Evolutionary conservation across 1,284 basidiomycete species (phyloP).

Genomic region (Irpex lacteus): DNA sequence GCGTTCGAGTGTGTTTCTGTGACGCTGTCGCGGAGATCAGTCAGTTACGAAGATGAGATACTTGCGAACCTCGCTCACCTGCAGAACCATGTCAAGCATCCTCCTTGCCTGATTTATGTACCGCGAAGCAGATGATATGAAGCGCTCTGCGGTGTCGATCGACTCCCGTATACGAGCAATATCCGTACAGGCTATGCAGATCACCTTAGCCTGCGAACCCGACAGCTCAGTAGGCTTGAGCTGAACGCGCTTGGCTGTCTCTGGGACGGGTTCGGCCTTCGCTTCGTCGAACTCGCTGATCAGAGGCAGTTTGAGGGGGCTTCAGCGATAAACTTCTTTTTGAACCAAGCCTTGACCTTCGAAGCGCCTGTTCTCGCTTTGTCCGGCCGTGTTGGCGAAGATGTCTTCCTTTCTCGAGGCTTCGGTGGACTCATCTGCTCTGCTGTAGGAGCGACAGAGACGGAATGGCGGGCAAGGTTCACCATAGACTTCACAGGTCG

Average conservation of each 20-base stretch:
- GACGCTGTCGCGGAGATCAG: slow-evolving; percentile 14
- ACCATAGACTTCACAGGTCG: slow-evolving; percentile 10
- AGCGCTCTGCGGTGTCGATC: slow-evolving; percentile 46
- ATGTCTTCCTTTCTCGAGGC: slow-evolving; percentile 6
- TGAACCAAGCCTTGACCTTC: slow-evolving; percentile 61
- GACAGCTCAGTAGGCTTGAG: neutral
- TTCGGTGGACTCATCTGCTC: neutral
- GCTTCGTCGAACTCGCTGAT: slow-evolving; percentile 18
- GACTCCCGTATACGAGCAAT: slow-evolving; percentile 49
- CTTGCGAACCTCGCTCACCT: slow-evolving; percentile 36
- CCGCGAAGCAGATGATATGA: slow-evolving; percentile 47
- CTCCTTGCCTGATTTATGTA: slow-evolving; percentile 49
- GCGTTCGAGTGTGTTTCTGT: slow-evolving; percentile 21
- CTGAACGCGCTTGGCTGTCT: neutral
- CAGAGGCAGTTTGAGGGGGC: slow-evolving; percentile 34
- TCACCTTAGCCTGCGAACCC: slow-evolving; percentile 22
- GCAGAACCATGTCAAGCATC: slow-evolving; percentile 35
- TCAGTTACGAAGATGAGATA: neutral
- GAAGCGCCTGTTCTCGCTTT: slow-evolving; percentile 31
- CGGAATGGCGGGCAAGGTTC: slow-evolving; percentile 1
- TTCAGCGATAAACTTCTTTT: slow-evolving; percentile 47
- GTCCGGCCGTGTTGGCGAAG: slow-evolving; percentile 6
- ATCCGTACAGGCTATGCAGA: slow-evolving; percentile 53
- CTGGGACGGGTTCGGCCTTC: neutral
- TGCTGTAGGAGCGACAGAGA: neutral